Evolutionary conservation across 2,329 filamentous ascomycete species (phyloP), one percentile per base, ranked within the genome.

Genomic region (Xylogone sp.): DNA sequence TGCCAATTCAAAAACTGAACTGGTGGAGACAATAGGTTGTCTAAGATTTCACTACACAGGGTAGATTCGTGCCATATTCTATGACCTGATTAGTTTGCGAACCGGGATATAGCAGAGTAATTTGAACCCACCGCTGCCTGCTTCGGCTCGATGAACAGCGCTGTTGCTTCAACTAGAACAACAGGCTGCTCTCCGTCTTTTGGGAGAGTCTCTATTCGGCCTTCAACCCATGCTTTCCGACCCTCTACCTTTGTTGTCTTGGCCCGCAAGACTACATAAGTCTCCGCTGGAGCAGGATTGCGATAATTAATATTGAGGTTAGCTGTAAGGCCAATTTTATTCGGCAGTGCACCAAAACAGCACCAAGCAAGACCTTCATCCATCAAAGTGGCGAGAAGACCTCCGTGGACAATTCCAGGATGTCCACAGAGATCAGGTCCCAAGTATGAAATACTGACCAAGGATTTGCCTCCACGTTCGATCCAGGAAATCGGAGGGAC

Each of bases 161-260:
- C 91, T 65, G 87, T 87, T 0, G 90, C 93, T 71, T 95, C 89
- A 7, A 87, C 90, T 53, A 97, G 69, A 45, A 92, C 78, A 16
- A 78, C 71, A 1, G 85, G 84, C 60, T 78, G 75, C 69, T 85
- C 79, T 8, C 82, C 82, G 29, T 83, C 75, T 59, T 73, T 74
- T 21, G 81, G 81, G n/a, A 97, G 71, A 50, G 89, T 86, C 78
- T 96, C 91, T 62, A 97, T 85, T 60, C 83, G 81, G 1, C 90
- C 94, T 71, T 88, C 86, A 1, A 97, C 90, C 90, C 90, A 97
- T 12, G 91, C 93, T 75, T 97, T 97, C 56, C 94, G 79, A 1
- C 94, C 93, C 66, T 97, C 91, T 1, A 93, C 88, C 73, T 87
- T 92, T 9, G 82, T 85, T 19, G 92, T 96, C 66, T 83, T 81